phyloP scores from a whole-genome alignment of 768 basidiomycete genomes.

The Exsudoporus frostii region DNA sequence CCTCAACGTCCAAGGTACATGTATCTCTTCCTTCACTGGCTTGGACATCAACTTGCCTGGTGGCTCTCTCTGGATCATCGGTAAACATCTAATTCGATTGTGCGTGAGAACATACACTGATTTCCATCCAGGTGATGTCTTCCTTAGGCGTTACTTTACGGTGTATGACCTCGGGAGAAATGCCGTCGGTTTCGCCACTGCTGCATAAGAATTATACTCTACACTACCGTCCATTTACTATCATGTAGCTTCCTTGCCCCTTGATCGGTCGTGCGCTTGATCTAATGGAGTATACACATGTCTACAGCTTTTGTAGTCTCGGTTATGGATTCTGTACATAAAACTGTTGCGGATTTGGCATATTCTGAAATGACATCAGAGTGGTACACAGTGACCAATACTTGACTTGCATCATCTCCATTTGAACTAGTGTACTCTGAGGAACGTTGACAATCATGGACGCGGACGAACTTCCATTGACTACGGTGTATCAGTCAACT shows the following conservation, averaged over 20 bases:
- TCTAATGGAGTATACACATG: conserved; percentile 8
- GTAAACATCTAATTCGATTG: conserved; percentile 37
- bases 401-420: neutral
- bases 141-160: conserved; percentile 90
- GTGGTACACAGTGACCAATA: neutral
- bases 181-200: conserved; percentile 81
- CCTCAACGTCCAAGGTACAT: conserved; percentile 86
- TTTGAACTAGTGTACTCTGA: neutral
- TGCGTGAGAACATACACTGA: conserved; percentile 4
- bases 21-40: conserved; percentile 90
- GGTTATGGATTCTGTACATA: neutral
- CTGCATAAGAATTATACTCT: conserved; percentile 26
- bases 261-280: conserved; percentile 8
- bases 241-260: neutral
- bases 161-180: conserved; percentile 78
- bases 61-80: conserved; percentile 85
- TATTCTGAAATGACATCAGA: neutral
- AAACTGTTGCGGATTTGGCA: neutral
- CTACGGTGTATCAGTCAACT: neutral
- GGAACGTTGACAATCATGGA: conserved; percentile 15
- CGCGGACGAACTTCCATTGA: neutral
- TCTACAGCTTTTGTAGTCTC: neutral
- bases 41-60: conserved; percentile 85
- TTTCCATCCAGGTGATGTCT: conserved; percentile 63
- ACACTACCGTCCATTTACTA: neutral